A percentile compares a stretch with the other conserved stretches of the same genome.
phyloP scores from a whole-genome alignment of 495 filamentous ascomycete species.

The Aspergillus biplanus region DNA sequence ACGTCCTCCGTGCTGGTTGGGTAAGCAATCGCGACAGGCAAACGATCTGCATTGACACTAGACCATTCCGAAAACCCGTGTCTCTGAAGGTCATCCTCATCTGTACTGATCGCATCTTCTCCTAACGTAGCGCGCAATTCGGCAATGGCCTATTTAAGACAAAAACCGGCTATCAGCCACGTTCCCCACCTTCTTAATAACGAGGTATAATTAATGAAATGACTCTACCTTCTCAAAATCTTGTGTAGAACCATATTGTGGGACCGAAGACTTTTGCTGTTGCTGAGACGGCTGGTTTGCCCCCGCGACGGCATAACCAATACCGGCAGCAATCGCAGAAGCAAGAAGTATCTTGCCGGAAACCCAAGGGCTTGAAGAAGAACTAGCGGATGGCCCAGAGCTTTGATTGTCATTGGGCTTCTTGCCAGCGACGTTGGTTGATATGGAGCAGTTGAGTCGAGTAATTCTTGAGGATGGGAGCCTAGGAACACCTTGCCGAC shows the following conservation, averaged over 20 bases:
- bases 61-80: constrained; percentile 95
- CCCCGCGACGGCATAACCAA: constrained; percentile 41
- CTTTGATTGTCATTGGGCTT: constrained; percentile 15
- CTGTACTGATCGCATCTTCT: constrained; percentile 78
- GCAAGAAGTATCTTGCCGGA: constrained; percentile 34
- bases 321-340: constrained; percentile 40
- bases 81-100: constrained; percentile 75
- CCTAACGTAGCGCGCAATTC: constrained; percentile 62
- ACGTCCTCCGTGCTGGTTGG: constrained; percentile 81
- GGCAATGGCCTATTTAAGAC: constrained; percentile 55
- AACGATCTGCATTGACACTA: constrained; percentile 72
- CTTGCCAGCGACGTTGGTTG: constrained; percentile 14
- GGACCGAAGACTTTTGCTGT: constrained; percentile 21
- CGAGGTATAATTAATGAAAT: no score
- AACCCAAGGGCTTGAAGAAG: constrained; percentile 35
- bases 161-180: neutral
- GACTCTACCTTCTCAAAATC: constrained; percentile 46
- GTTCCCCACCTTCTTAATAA: no score
- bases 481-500: constrained; percentile 26
- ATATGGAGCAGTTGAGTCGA: constrained; percentile 30
- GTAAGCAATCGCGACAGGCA: constrained; percentile 82
- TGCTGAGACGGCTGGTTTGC: constrained; percentile 24
- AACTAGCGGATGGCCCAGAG: constrained; percentile 23
- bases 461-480: constrained; percentile 15
- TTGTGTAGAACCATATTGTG: constrained; percentile 44